phyloP scores from a whole-genome alignment of 768 basidiomycete genomes.

The Mrakia hoshinonis region DNA sequence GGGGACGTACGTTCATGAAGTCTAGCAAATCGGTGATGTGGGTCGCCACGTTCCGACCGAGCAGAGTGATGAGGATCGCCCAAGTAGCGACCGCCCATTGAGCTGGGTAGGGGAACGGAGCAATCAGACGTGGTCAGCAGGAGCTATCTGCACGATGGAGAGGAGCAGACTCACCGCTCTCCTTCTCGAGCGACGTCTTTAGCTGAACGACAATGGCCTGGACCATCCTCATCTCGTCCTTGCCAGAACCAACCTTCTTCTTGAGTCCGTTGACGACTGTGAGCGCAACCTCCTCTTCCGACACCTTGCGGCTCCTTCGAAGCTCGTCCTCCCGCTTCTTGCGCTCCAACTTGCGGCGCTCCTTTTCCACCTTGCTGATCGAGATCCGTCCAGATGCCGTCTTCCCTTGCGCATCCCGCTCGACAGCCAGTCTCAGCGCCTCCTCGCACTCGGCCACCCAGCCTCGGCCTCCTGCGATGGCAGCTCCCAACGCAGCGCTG shows the following conservation, averaged over 20 bases:
- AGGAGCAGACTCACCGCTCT: background rate
- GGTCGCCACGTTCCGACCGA: conserved; percentile 23
- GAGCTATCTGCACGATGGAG: background rate
- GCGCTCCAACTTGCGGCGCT: background rate
- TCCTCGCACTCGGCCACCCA: conserved; percentile 18
- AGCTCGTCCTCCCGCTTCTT: conserved; percentile 8
- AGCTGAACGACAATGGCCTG: conserved; percentile 1
- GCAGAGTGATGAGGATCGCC: conserved; percentile 21
- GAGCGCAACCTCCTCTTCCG: conserved; percentile 26
- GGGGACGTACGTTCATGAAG: conserved; percentile 19
- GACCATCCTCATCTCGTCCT: conserved; percentile 18
- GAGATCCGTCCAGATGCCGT: background rate
- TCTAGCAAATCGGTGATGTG: conserved; percentile 27
- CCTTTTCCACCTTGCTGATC: conserved; percentile 3
- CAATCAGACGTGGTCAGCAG: background rate
- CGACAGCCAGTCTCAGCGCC: background rate
- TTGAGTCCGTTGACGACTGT: conserved; percentile 17
- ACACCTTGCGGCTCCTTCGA: conserved; percentile 12
- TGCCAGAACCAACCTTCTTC: conserved; percentile 12
- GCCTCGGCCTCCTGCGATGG: conserved; percentile 3
- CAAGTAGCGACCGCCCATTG: conserved; percentile 26
- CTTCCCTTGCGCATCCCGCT: background rate
- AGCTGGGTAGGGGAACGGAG: background rate
- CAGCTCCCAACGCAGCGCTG: conserved; percentile 15
- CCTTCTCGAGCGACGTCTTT: conserved; percentile 12